Conservation (phyloP, 179 eudicot genomes). For the Actinidia polygama region DNA sequence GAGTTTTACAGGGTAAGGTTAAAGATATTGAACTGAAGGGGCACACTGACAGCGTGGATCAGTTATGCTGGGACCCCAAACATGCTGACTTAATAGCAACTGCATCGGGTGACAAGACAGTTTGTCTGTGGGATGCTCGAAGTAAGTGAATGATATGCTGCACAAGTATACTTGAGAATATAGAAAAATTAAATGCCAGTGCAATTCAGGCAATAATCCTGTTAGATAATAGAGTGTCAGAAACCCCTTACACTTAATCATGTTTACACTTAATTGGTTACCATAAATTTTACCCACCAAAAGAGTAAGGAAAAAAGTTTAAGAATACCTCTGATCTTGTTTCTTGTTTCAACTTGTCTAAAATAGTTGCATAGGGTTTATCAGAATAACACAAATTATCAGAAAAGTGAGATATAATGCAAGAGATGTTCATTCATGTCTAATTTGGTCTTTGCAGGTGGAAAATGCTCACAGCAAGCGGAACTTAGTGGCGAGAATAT, state of each 20-base stretch:
- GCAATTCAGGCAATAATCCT: not conserved
- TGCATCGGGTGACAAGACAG: slow-evolving; percentile 97
- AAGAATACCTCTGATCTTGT: not conserved
- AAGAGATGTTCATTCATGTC: slow-evolving; percentile 15
- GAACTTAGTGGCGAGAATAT: slow-evolving; percentile 98
- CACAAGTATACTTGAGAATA: not conserved
- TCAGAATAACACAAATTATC: not conserved
- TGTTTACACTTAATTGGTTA: not conserved
- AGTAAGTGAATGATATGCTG: slow-evolving; percentile 52
- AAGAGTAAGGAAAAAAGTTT: not conserved
- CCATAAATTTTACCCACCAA: not conserved
- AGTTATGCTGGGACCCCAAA: slow-evolving; percentile 98
- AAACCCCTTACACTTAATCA: not conserved
- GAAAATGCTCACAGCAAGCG: slow-evolving; percentile 93
- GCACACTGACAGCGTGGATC: slow-evolving; percentile 97
- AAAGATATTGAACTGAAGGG: slow-evolving; percentile 94
- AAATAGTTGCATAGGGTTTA: not conserved
- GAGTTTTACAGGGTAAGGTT: slow-evolving; percentile 69
- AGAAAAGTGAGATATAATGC: not conserved
- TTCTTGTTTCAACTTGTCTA: not conserved
- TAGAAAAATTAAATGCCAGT: not conserved
- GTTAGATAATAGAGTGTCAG: not conserved
- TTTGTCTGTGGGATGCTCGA: slow-evolving; percentile 98
- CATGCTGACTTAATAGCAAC: slow-evolving; percentile 91
- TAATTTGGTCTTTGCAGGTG: slow-evolving; percentile 55